Percentiles rank a stretch among this genome's conserved stretches.
Evolutionary conservation across 2,329 filamentous ascomycete genomes (phyloP).

Genomic region (Sclerotinia sclerotiorum): DNA sequence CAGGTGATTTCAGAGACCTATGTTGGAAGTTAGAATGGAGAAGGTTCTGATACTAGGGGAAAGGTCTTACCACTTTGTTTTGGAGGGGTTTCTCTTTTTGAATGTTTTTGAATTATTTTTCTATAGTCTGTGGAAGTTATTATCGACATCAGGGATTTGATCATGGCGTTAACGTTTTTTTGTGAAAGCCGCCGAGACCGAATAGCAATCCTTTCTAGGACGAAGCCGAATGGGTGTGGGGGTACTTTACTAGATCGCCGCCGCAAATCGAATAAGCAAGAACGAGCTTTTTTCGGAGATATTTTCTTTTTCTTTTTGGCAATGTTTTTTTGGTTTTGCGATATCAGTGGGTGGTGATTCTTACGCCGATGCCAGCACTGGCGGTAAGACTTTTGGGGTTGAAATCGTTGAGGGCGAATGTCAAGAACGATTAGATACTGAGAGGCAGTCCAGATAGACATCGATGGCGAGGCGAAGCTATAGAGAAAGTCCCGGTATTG

Average conservation of each 20-base stretch:
- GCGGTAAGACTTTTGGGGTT: too few relatives aligned
- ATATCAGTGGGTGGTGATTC: not conserved
- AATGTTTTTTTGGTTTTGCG: not conserved
- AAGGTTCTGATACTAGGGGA: not conserved
- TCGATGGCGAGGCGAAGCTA: not conserved
- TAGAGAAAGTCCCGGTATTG: too few relatives aligned
- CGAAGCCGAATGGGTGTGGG: not conserved
- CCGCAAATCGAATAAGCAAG: not conserved
- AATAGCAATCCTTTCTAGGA: not conserved
- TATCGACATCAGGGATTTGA: not conserved
- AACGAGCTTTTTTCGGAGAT: not conserved
- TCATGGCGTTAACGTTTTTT: not conserved
- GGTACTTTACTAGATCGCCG: constrained; percentile 6
- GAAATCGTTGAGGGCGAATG: not conserved
- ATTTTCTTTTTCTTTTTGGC: not conserved
- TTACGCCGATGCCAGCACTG: not conserved
- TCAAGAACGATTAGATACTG: too few relatives aligned
- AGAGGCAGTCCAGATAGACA: not conserved
- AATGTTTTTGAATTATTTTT: not conserved
- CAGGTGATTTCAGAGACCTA: not conserved
- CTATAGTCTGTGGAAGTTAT: not conserved
- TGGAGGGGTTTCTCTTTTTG: not conserved
- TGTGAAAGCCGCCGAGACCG: not conserved
- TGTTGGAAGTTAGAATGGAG: not conserved
- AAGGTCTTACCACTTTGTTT: not conserved